phyloP scores from a whole-genome alignment of 768 basidiomycete species.

The Zangia roseola region DNA sequence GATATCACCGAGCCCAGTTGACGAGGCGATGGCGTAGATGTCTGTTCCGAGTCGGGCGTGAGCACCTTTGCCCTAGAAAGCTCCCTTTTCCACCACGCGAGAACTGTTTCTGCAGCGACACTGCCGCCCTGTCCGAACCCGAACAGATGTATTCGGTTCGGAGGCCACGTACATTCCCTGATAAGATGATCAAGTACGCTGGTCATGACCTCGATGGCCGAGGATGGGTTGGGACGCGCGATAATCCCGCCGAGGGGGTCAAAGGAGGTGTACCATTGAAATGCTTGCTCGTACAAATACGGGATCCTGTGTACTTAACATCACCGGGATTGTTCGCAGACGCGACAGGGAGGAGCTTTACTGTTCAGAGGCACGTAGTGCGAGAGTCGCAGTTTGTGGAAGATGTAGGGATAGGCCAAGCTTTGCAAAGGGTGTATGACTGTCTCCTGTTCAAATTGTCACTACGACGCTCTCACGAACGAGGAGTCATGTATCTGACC shows the following conservation, averaged over 20 bases:
- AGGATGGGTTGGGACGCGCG: slow-evolving; percentile 67
- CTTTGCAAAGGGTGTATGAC: slow-evolving; percentile 69
- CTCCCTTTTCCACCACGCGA: slow-evolving; percentile 53
- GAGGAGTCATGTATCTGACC: slow-evolving; percentile 51
- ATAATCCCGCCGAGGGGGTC: slow-evolving; percentile 75
- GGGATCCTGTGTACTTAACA: slow-evolving; percentile 55
- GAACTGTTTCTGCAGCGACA: slow-evolving; percentile 65
- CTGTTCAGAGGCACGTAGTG: slow-evolving; percentile 77
- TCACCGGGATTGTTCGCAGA: not conserved
- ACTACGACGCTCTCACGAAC: too few relatives aligned
- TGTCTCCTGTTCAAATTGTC: too few relatives aligned
- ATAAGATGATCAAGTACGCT: slow-evolving; percentile 56
- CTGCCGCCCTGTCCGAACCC: slow-evolving; percentile 89
- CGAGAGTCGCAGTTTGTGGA: slow-evolving; percentile 88
- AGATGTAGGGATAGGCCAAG: slow-evolving; percentile 73
- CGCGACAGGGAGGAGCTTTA: slow-evolving; percentile 31
- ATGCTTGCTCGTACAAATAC: slow-evolving; percentile 74
- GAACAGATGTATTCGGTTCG: slow-evolving; percentile 74
- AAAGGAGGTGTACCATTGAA: slow-evolving; percentile 86
- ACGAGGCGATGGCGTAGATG: slow-evolving; percentile 7
- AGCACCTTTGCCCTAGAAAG: slow-evolving; percentile 2
- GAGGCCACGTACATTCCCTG: slow-evolving; percentile 62
- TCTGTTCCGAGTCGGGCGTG: slow-evolving; percentile 10
- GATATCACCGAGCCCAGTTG: slow-evolving; percentile 66
- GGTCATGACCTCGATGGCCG: slow-evolving; percentile 56